A percentile compares a stretch with the other conserved stretches of the same genome.
Evolutionary conservation across 805 yeast species (phyloP).

Genomic region (Saccharomyces cerevisiae): DNA sequence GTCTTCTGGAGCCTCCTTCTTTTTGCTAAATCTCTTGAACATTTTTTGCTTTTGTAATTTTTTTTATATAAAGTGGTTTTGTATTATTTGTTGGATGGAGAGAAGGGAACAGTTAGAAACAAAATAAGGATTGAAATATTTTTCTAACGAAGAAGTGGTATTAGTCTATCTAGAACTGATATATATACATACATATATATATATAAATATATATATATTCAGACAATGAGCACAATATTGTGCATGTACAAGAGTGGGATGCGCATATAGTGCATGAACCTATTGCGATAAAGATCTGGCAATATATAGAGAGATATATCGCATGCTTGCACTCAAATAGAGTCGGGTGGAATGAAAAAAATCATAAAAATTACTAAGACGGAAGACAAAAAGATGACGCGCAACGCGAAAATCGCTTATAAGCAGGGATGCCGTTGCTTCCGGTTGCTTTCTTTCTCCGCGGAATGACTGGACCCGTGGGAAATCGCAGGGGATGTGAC

Average conservation of each 20-base stretch:
- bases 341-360: background rate
- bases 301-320: background rate
- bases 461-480: background rate
- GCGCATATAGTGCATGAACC: background rate
- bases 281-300: background rate
- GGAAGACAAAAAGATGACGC: background rate
- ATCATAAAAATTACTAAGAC: background rate
- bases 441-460: background rate
- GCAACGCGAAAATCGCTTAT: background rate
- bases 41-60: constrained; percentile 11
- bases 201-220: background rate
- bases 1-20: constrained; percentile 16
- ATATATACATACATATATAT: background rate
- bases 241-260: background rate
- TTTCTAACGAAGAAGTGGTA: background rate
- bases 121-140: background rate
- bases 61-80: background rate
- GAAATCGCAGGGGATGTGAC: background rate
- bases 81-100: background rate
- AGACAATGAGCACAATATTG: background rate
- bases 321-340: background rate
- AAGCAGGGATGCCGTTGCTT: background rate
- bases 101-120: background rate
- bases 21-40: constrained; percentile 24
- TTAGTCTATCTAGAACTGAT: background rate